A percentile compares a stretch with the other conserved stretches of the same genome.
These are phyloP conservation scores for Nicotiana undulata DNA, from an alignment of 257 asterid species.

Conservation along the genomic window DNA sequence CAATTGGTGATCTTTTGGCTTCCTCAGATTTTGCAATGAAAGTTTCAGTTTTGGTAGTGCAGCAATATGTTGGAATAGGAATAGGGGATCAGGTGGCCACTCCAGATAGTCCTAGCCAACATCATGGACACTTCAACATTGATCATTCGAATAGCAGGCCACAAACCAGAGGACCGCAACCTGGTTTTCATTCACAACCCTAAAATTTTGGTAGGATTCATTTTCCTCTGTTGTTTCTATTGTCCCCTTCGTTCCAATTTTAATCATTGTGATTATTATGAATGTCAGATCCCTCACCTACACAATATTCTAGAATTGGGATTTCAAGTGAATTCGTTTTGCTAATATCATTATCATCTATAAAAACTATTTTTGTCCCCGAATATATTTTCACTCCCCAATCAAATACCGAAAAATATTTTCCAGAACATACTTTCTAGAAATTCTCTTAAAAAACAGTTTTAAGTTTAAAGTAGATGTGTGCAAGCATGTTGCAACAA, in stretches of 20 bases:
- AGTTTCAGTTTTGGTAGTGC: slow-evolving; percentile 78
- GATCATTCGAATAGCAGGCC: slow-evolving; percentile 19
- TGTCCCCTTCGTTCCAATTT: background rate
- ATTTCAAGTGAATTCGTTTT: no score
- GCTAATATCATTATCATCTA: no score
- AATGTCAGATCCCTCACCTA: background rate
- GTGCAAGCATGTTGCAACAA: no score
- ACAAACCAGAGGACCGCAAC: slow-evolving; percentile 12
- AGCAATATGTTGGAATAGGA: slow-evolving; percentile 66
- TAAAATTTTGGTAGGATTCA: slow-evolving; percentile 5
- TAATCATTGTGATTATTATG: background rate
- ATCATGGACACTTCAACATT: slow-evolving; percentile 19
- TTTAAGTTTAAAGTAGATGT: no score
- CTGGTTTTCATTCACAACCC: slow-evolving; percentile 40
- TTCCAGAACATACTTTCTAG: no score
- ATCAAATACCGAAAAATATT: no score
- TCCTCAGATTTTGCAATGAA: slow-evolving; percentile 79
- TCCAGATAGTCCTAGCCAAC: slow-evolving; percentile 42
- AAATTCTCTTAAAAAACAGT: no score
- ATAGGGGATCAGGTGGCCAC: slow-evolving; percentile 33
- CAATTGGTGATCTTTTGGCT: slow-evolving; percentile 82
- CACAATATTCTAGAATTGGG: no score
- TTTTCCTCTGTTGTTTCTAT: background rate
- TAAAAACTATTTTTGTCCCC: no score
- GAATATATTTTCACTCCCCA: no score